phyloP scores from a whole-genome alignment of 495 filamentous ascomycete species.

The Penicillium pulvis region DNA sequence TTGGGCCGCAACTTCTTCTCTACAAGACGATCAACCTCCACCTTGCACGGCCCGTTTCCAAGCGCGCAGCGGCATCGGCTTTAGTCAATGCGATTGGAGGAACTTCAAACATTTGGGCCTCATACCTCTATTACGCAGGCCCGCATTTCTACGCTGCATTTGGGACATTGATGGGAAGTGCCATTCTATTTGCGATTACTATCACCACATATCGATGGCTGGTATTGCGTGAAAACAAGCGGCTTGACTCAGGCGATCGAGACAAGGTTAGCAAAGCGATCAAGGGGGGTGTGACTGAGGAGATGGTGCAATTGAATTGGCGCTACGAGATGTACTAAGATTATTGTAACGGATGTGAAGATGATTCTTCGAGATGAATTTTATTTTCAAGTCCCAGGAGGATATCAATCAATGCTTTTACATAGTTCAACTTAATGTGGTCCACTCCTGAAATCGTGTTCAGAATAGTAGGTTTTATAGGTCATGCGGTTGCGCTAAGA shows the following conservation, averaged over 20 bases:
- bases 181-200: slow-evolving; percentile 31
- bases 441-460: too few species aligned
- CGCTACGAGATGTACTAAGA: slow-evolving; percentile 45
- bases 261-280: slow-evolving; percentile 34
- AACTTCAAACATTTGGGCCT: slow-evolving; percentile 43
- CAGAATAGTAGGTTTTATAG: too few species aligned
- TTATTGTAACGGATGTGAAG: background rate
- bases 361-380: too few species aligned
- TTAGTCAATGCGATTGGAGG: slow-evolving; percentile 38
- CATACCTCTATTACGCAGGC: slow-evolving; percentile 37
- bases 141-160: slow-evolving; percentile 43
- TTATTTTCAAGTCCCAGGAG: too few species aligned
- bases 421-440: too few species aligned
- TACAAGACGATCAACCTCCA: slow-evolving; percentile 37
- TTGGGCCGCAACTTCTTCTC: slow-evolving; percentile 32
- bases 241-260: slow-evolving; percentile 34
- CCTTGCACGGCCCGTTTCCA: slow-evolving; percentile 28
- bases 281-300: slow-evolving; percentile 41
- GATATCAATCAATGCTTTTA: too few species aligned
- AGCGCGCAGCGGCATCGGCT: slow-evolving; percentile 34
- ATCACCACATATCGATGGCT: slow-evolving; percentile 40
- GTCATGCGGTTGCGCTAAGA: too few species aligned
- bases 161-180: slow-evolving; percentile 36
- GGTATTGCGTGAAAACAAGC: slow-evolving; percentile 36
- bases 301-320: slow-evolving; percentile 43